Base-by-base conservation (phyloP, 2,329 filamentous ascomycete genomes). In the Aspergillus neotritici region DNA sequence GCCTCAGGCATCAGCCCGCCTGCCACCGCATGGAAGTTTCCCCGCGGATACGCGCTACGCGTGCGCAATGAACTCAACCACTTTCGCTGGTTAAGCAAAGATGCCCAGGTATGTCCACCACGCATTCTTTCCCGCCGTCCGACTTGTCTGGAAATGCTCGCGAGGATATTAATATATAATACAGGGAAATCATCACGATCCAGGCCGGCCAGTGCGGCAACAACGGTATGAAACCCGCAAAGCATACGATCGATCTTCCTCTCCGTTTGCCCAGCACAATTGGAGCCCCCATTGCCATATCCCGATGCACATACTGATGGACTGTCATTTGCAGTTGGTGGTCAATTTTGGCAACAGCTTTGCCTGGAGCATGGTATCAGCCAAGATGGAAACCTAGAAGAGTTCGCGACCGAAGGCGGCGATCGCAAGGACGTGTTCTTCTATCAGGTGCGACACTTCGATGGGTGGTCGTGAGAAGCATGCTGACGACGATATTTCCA, bases 141-240 rank as follows among this genome's bases (percentile, higher is more conserved):
- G 2, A 8, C 21, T 32, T 21, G 3, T 37, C 8, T 7, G 34
- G 4, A 4, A 15, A 31, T 12, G 37, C 5, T 21, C 10, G 29
- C 37, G 32, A 16, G 47, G 16, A 55, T 43, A 12, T 29, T 43
- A 14, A 41, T 43, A 12, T 13, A 4, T 11, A 42, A 14, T 43
- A 1, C 58, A 96, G 93, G 71, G 93, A 98, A 80, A 98, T 98
- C 62, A 98, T 98, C 70, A 98, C 94, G 50, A 86, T 98, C 60
- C 93, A 98, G 73, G 91, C 94, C 54, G 93, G 93, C 79, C 93
- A 97, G 72, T 97, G 93, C 78, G 93, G 91, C 79, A 97, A 97
- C 74, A 96, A 90, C 81, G 91, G 90, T 95, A 66, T 76, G 87
- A 31, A 48, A 40, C 28, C 41, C 31, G 17, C 21, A 34, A 29